A percentile compares a stretch with the other conserved stretches of the same genome.
phyloP scores from a whole-genome alignment of 176 grass and related monocot species.

The Puya raimondii region DNA sequence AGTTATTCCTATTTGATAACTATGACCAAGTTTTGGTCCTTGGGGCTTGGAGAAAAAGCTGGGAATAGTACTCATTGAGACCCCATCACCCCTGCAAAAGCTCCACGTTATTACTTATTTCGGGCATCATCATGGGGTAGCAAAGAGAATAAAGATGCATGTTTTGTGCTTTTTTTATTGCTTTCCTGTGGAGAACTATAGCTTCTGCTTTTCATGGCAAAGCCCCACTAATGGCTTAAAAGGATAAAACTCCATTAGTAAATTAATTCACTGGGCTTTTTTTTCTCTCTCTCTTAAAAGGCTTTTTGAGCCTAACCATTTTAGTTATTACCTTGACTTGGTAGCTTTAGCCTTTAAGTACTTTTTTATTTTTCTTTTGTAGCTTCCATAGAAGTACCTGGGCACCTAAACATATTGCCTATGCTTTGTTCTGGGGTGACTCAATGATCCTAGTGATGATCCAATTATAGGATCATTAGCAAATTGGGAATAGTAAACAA shows the following conservation, averaged over 20 bases:
- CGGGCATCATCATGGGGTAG: constrained; percentile 17
- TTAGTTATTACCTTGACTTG: too few species aligned
- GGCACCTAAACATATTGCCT: too few species aligned
- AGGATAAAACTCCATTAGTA: neutral
- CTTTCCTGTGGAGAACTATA: constrained; percentile 3
- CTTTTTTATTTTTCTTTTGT: too few species aligned
- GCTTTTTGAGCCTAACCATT: too few species aligned
- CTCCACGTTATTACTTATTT: constrained; percentile 9
- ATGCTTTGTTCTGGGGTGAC: too few species aligned
- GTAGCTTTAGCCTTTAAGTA: too few species aligned
- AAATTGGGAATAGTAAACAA: too few species aligned
- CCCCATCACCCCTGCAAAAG: constrained; percentile 13
- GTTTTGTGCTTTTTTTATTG: neutral
- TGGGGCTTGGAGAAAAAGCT: neutral
- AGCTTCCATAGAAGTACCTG: too few species aligned
- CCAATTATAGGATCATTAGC: too few species aligned
- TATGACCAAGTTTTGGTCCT: neutral
- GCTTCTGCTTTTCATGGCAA: neutral
- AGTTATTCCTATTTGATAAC: neutral
- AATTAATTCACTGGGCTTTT: neutral
- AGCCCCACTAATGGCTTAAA: neutral
- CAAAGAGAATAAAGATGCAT: constrained; percentile 18
- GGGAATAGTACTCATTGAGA: neutral
- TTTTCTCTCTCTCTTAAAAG: too few species aligned
- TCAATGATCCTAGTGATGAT: too few species aligned